Conservation (phyloP, 2,329 filamentous ascomycete genomes). For the Penicillium polonicum region DNA sequence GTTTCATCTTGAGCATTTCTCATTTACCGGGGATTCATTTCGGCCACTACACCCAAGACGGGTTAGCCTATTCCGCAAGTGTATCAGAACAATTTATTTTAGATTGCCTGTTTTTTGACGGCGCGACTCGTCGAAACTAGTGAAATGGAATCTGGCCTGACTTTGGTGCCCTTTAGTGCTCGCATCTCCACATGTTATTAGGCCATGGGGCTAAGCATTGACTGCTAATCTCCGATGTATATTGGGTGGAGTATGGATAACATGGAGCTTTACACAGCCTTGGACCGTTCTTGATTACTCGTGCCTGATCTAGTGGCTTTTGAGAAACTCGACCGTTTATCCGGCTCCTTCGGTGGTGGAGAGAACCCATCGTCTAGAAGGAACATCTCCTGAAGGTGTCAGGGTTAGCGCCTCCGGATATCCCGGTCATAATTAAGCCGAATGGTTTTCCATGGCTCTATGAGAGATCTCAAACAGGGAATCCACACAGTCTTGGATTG, state of each 20-base stretch:
- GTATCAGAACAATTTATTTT: constrained; percentile 17
- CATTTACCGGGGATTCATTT: constrained; percentile 15
- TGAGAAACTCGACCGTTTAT: constrained; percentile 1
- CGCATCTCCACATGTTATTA: constrained; percentile 6
- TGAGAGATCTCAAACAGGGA: constrained; percentile 8
- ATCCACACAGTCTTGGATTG: constrained; percentile 19
- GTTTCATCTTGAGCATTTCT: constrained; percentile 25
- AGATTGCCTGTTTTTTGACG: constrained; percentile 14
- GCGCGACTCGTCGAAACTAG: neutral
- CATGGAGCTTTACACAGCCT: constrained; percentile 8
- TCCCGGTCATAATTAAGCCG: constrained; percentile 6
- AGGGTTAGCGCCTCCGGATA: constrained; percentile 6
- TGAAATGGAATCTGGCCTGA: constrained; percentile 12
- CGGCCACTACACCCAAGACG: constrained; percentile 16
- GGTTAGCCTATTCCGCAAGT: constrained; percentile 13
- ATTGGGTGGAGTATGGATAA: constrained; percentile 4
- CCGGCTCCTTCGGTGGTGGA: constrained; percentile 1
- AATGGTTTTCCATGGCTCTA: neutral
- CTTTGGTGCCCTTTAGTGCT: constrained; percentile 3
- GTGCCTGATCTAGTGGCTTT: constrained; percentile 10
- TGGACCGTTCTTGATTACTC: constrained; percentile 2
- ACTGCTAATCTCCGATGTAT: neutral
- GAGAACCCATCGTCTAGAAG: constrained; percentile 9
- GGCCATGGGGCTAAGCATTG: neutral
- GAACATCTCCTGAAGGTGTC: constrained; percentile 1